Conservation (phyloP, 208 protist species). For the Strigomonas culicis region DNA sequence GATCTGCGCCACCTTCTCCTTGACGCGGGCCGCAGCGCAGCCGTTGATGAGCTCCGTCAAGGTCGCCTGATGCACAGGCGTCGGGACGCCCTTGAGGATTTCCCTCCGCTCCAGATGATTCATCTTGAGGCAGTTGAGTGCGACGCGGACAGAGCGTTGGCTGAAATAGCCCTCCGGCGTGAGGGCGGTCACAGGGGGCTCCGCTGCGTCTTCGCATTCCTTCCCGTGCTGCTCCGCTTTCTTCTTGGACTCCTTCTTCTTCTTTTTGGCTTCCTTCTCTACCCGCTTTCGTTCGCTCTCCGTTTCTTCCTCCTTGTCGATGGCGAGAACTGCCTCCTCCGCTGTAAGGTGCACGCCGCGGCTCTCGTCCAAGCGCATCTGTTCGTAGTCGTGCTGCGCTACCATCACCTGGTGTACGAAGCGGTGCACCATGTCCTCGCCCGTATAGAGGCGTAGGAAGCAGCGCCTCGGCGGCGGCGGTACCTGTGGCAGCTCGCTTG, state of each 20-base stretch:
- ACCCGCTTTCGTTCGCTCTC: conserved; percentile 13
- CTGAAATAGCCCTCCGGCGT: conserved; percentile 40
- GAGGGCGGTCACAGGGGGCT: conserved; percentile 6
- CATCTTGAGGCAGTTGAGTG: conserved; percentile 30
- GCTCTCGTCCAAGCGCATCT: neutral
- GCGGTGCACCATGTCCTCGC: conserved; percentile 38
- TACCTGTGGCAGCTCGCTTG: conserved; percentile 28
- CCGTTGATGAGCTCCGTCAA: conserved; percentile 33
- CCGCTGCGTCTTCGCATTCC: neutral
- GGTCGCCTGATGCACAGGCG: conserved; percentile 23
- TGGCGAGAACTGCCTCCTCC: neutral
- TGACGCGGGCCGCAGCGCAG: conserved; percentile 32
- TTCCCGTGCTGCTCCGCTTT: conserved; percentile 7
- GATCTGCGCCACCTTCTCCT: conserved; percentile 34
- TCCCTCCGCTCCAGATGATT: conserved; percentile 35
- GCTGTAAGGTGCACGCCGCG: too few species aligned
- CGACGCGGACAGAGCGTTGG: conserved; percentile 35
- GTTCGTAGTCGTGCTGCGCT: conserved; percentile 37
- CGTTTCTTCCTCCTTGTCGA: conserved; percentile 4
- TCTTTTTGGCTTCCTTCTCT: neutral
- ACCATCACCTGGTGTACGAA: conserved; percentile 44
- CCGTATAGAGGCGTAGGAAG: conserved; percentile 26
- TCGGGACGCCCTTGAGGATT: conserved; percentile 22
- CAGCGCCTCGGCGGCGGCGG: conserved; percentile 37
- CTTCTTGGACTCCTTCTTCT: conserved; percentile 6